Evolutionary conservation across 768 basidiomycete species (phyloP).

Genomic region (Phylloporus arenicola): DNA sequence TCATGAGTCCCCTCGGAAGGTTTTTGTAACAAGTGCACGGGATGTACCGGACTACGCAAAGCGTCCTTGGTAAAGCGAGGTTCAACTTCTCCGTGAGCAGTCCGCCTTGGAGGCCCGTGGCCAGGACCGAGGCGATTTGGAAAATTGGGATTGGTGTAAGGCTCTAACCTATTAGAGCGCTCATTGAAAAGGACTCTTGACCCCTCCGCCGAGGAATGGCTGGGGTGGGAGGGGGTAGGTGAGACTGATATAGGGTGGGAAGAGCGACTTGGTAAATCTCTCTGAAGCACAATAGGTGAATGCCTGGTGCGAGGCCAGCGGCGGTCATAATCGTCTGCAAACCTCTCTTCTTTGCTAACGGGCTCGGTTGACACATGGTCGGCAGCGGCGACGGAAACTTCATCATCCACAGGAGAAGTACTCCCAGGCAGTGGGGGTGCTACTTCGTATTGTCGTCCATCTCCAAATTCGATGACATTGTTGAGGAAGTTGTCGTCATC

Average conservation of each 20-base stretch:
- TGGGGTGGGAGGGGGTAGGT: constrained; percentile 33
- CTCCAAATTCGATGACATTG: constrained; percentile 91
- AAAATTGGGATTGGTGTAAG: constrained; percentile 55
- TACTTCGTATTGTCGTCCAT: constrained; percentile 88
- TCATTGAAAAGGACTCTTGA: constrained; percentile 93
- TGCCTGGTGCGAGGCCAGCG: constrained; percentile 83
- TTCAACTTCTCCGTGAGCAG: constrained; percentile 46
- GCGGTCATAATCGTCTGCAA: constrained; percentile 91
- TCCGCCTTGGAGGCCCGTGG: constrained; percentile 37
- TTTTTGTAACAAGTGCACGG: constrained; percentile 62
- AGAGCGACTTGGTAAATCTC: constrained; percentile 35
- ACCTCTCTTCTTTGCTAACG: constrained; percentile 81
- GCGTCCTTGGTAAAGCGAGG: constrained; percentile 42
- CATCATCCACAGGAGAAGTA: constrained; percentile 9
- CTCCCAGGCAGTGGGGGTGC: constrained; percentile 38
- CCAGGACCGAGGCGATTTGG: constrained; percentile 35
- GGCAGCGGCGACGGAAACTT: constrained; percentile 15
- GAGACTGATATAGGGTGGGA: constrained; percentile 30
- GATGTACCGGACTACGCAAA: constrained; percentile 33
- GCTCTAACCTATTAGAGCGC: constrained; percentile 84
- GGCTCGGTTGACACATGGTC: constrained; percentile 31
- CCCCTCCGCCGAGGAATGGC: constrained; percentile 49
- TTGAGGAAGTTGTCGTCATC: constrained; percentile 88
- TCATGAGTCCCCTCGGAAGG: constrained; percentile 24
- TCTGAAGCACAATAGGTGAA: constrained; percentile 40